Percentiles rank a stretch among this genome's conserved stretches.
Evolutionary conservation across 1,139 yeast genomes (phyloP).

Genomic region (Blastobotrys malaysiensis): DNA sequence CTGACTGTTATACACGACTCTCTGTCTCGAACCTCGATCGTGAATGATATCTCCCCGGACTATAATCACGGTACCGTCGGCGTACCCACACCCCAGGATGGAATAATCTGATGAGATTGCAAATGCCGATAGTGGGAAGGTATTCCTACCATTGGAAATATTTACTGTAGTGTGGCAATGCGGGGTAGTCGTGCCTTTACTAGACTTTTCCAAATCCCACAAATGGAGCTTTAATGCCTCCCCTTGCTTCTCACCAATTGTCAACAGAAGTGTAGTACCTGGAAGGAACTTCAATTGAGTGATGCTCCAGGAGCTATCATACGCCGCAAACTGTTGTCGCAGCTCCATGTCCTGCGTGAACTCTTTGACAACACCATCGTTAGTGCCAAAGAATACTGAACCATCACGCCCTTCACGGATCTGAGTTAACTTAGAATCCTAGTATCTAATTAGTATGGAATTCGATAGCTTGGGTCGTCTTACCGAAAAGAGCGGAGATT

Average conservation of each 20-base stretch:
- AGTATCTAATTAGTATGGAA: neutral
- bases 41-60: constrained; percentile 82
- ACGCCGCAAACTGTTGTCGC: constrained; percentile 52
- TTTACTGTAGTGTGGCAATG: constrained; percentile 40
- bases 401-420: constrained; percentile 47
- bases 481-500: constrained; percentile 57
- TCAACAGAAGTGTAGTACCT: constrained; percentile 48
- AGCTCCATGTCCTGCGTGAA: constrained; percentile 48
- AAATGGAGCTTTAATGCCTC: constrained; percentile 60
- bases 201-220: constrained; percentile 53
- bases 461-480: constrained; percentile 4
- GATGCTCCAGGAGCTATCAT: constrained; percentile 53
- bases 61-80: constrained; percentile 78
- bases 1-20: constrained; percentile 51
- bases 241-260: constrained; percentile 69
- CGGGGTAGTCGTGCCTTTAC: constrained; percentile 31
- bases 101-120: constrained; percentile 52
- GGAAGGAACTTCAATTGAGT: constrained; percentile 49
- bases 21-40: constrained; percentile 86
- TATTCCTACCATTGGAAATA: constrained; percentile 53
- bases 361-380: constrained; percentile 52
- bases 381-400: constrained; percentile 55
- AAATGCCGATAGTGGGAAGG: constrained; percentile 68
- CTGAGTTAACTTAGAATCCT: constrained; percentile 62
- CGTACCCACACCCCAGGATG: constrained; percentile 74